Evolutionary conservation across 768 basidiomycete genomes (phyloP).

Genomic region (Fomitopsis pulvina): DNA sequence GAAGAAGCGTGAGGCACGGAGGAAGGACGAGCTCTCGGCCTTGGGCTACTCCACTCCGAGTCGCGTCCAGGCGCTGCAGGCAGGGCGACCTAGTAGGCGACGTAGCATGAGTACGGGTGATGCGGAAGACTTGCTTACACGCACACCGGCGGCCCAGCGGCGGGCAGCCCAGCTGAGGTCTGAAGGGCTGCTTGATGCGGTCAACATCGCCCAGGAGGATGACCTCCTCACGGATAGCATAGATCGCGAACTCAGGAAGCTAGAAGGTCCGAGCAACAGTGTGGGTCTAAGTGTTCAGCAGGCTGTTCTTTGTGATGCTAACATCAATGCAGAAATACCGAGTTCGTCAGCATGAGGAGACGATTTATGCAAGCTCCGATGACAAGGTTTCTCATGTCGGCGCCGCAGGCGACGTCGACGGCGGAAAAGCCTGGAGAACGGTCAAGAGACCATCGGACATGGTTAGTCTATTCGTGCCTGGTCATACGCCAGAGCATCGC

Average conservation of each 20-base stretch:
- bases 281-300: constrained; percentile 2
- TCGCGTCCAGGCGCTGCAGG: constrained; percentile 21
- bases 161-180: constrained; percentile 28
- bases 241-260: constrained; percentile 61
- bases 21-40: constrained; percentile 43
- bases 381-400: constrained; percentile 64
- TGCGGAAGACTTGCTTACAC: constrained; percentile 38
- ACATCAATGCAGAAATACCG: constrained; percentile 59
- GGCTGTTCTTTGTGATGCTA: background rate
- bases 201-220: constrained; percentile 35
- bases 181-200: constrained; percentile 31
- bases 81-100: constrained; percentile 45
- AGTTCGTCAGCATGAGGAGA: constrained; percentile 67
- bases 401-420: constrained; percentile 76
- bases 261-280: constrained; percentile 32
- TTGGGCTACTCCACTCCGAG: constrained; percentile 7
- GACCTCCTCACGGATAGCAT: constrained; percentile 64
- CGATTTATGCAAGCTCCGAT: constrained; percentile 72
- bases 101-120: constrained; percentile 80
- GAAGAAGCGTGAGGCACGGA: constrained; percentile 57
- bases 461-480: constrained; percentile 35
- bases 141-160: constrained; percentile 19
- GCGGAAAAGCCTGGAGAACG: constrained; percentile 79
- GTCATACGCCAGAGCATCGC: background rate
- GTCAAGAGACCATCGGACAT: constrained; percentile 91